Conservation (phyloP, 495 filamentous ascomycete species). For the Lophiostoma macrostomum region DNA sequence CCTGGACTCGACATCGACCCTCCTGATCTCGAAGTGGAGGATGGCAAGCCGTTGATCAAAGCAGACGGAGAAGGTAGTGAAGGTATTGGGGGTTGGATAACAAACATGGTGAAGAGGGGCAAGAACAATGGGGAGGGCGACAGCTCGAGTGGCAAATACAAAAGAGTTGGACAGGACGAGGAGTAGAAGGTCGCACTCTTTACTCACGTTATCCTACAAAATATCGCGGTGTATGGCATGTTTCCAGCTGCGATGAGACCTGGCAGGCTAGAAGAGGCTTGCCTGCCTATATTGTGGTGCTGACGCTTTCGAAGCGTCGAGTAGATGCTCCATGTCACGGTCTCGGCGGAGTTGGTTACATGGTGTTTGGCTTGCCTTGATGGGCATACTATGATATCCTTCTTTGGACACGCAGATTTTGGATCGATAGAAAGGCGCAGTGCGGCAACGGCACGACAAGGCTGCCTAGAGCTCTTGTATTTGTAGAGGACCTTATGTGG, state of each 20-base stretch:
- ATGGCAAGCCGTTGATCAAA: constrained; percentile 45
- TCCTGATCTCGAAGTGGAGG: constrained; percentile 51
- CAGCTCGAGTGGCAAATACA: constrained; percentile 58
- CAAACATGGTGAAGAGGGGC: constrained; percentile 57
- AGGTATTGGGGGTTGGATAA: constrained; percentile 68
- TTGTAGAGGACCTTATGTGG: no score
- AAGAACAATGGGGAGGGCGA: constrained; percentile 48
- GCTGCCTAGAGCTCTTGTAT: no score
- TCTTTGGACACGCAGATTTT: constrained; percentile 2
- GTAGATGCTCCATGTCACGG: not conserved
- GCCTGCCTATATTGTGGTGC: no score
- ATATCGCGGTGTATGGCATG: no score
- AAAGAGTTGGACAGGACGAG: constrained; percentile 63
- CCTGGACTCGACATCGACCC: constrained; percentile 73
- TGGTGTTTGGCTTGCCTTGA: not conserved
- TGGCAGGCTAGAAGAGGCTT: no score
- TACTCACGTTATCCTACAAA: no score
- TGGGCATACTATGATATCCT: constrained; percentile 15
- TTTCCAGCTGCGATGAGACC: no score
- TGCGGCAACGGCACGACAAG: constrained; percentile 5
- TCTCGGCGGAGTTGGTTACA: not conserved
- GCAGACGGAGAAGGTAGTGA: constrained; percentile 45
- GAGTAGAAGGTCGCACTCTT: no score
- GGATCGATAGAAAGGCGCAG: constrained; percentile 16
- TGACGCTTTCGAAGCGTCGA: no score